These are phyloP conservation scores for Penicillium malachiteum DNA, from an alignment of 495 filamentous ascomycete genomes.

Conservation along the genomic window DNA sequence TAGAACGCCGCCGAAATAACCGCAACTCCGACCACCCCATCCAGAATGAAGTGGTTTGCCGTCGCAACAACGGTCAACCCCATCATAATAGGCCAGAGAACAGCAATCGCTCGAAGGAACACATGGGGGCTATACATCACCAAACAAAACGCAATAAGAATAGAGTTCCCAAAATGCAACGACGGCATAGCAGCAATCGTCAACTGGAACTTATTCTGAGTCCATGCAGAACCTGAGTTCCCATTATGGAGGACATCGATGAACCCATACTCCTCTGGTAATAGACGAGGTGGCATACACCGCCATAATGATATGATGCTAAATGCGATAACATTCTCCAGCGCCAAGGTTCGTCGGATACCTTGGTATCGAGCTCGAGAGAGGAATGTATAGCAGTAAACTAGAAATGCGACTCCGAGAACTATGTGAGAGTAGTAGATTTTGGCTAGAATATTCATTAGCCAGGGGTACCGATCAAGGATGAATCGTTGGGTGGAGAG, in stretches of 20 bases:
- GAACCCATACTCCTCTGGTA: conserved; percentile 61
- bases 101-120: conserved; percentile 41
- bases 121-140: conserved; percentile 43
- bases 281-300: conserved; percentile 60
- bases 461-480: conserved; percentile 52
- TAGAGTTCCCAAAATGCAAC: conserved; percentile 58
- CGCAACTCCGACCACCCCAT: conserved; percentile 51
- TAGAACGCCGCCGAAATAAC: conserved; percentile 48
- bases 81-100: conserved; percentile 58
- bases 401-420: conserved; percentile 44
- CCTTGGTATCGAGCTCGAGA: conserved; percentile 50
- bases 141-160: conserved; percentile 58
- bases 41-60: conserved; percentile 64
- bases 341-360: conserved; percentile 56
- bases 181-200: conserved; percentile 57
- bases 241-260: conserved; percentile 59
- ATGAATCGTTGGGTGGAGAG: conserved; percentile 42
- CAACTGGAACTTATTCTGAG: conserved; percentile 56
- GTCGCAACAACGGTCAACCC: conserved; percentile 62
- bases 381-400: conserved; percentile 60
- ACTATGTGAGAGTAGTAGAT: conserved; percentile 50
- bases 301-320: conserved; percentile 58
- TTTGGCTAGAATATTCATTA: conserved; percentile 55
- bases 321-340: conserved; percentile 61
- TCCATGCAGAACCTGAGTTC: conserved; percentile 57